A percentile compares a stretch with the other conserved stretches of the same genome.
phyloP scores from a whole-genome alignment of 352 stramenopile species.

The Pythium coloratum region DNA sequence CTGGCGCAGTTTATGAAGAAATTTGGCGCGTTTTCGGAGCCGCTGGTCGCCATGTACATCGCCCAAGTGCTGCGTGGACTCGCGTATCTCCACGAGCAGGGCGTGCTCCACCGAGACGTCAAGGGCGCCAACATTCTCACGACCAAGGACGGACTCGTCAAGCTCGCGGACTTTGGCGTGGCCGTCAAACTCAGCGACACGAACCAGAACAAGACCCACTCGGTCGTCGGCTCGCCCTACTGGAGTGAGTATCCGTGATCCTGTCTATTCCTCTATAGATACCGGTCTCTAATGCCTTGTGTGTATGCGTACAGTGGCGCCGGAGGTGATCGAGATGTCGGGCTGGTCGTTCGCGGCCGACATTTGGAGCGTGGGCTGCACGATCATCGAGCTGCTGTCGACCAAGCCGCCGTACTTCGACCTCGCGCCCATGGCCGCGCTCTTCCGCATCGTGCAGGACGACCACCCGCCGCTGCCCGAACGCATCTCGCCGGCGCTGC shows the following conservation, averaged over 20 bases:
- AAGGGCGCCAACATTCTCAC: conserved; percentile 94
- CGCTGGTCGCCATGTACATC: conserved; percentile 91
- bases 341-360: conserved; percentile 91
- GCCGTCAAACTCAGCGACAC: conserved; percentile 88
- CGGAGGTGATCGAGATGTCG: conserved; percentile 96
- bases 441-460: conserved; percentile 94
- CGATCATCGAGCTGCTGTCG: conserved; percentile 93
- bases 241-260: conserved; percentile 72
- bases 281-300: conserved; percentile 4
- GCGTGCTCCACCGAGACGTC: conserved; percentile 92
- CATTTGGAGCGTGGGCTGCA: conserved; percentile 95
- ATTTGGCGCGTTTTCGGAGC: conserved; percentile 91
- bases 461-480: conserved; percentile 90
- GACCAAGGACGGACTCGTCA: conserved; percentile 90
- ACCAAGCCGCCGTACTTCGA: conserved; percentile 95
- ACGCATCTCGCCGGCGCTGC: conserved; percentile 84
- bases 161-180: conserved; percentile 93
- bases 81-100: conserved; percentile 90
- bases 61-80: conserved; percentile 90
- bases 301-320: conserved; percentile 73
- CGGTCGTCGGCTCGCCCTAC: conserved; percentile 93
- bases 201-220: conserved; percentile 76
- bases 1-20: conserved; percentile 93
- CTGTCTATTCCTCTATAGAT: too few species aligned
- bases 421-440: conserved; percentile 85